phyloP scores from a whole-genome alignment of 371 early-diverging fungal genomes.

The Dinochytrium kinnereticum region DNA sequence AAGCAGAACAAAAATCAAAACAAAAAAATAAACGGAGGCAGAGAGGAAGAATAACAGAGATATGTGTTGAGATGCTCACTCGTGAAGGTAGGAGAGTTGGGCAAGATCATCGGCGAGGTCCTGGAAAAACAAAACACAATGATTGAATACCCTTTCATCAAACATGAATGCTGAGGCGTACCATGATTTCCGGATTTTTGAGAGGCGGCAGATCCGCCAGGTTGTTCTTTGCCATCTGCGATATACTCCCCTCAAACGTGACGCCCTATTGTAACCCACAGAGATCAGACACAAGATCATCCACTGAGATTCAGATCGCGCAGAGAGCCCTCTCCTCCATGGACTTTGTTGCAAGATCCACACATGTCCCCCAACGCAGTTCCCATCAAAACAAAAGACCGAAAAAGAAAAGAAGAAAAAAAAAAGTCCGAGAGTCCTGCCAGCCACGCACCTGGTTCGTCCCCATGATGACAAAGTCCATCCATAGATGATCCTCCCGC shows the following conservation, averaged over 20 bases:
- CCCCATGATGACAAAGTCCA: slow-evolving; percentile 59
- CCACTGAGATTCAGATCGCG: no score
- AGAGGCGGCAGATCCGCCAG: slow-evolving; percentile 80
- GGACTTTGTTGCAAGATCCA: no score
- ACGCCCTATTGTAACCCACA: not conserved
- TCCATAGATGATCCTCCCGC: slow-evolving; percentile 62
- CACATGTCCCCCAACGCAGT: no score
- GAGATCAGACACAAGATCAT: no score
- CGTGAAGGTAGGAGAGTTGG: slow-evolving; percentile 90
- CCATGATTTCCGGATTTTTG: slow-evolving; percentile 72
- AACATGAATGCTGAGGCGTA: slow-evolving; percentile 1
- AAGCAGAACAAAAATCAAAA: no score
- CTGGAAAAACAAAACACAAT: slow-evolving; percentile 18
- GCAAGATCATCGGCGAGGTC: slow-evolving; percentile 94
- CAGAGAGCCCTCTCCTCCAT: no score
- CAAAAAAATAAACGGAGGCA: no score
- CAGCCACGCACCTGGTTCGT: slow-evolving; percentile 32
- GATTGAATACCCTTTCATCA: no score
- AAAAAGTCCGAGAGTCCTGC: no score
- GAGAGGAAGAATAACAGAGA: not conserved
- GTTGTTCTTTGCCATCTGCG: slow-evolving; percentile 60
- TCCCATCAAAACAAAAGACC: no score
- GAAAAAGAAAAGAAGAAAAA: no score
- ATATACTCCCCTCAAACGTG: slow-evolving; percentile 55
- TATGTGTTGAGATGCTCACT: slow-evolving; percentile 57